phyloP scores from a whole-genome alignment of 345 rosid genomes.

The Raphanus sativus region DNA sequence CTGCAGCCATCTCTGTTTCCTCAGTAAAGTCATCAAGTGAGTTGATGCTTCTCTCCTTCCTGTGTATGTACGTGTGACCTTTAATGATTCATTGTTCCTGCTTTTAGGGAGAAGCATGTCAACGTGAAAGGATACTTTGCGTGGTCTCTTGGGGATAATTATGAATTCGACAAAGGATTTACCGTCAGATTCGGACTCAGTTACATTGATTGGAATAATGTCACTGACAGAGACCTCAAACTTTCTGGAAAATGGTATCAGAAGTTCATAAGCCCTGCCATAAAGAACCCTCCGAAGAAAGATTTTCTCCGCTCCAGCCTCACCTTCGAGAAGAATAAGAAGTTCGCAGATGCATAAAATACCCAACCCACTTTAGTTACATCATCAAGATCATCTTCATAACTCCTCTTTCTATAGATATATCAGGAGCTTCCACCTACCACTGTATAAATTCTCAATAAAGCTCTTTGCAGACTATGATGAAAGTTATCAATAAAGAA shows the following conservation, averaged over 20 bases:
- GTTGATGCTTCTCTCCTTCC: neutral
- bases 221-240: neutral
- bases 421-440: neutral
- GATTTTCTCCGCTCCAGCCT: neutral
- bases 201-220: neutral
- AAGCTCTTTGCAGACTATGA: neutral
- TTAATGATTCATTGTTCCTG: neutral
- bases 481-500: neutral
- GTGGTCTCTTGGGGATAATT: neutral
- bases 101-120: neutral
- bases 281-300: neutral
- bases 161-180: neutral
- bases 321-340: neutral
- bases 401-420: conserved; percentile 5
- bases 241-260: neutral
- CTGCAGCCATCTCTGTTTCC: neutral
- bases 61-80: neutral
- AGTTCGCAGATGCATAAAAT: conserved; percentile 2
- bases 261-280: neutral
- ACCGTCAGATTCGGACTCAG: neutral
- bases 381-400: conserved; percentile 15
- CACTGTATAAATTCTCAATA: conserved; percentile 3
- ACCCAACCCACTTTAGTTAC: neutral
- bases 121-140: neutral
- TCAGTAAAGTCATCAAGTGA: neutral